These are phyloP conservation scores for Rauvolfia tetraphylla DNA, from an alignment of 257 asterid genomes.

Conservation along the genomic window DNA sequence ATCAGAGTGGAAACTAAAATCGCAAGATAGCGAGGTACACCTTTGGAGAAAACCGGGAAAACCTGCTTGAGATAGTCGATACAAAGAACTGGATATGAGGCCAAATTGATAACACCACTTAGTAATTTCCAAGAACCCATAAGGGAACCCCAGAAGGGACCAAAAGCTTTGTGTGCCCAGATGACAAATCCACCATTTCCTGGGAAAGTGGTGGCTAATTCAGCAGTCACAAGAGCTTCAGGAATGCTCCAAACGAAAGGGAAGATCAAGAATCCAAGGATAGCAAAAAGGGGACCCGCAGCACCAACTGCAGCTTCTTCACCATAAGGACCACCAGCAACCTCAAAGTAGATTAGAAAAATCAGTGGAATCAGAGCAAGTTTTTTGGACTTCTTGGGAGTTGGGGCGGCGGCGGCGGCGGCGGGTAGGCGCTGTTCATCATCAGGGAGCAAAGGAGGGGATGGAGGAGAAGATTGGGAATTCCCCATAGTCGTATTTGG, in stretches of 20 bases:
- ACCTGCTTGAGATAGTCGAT: slow-evolving; percentile 39
- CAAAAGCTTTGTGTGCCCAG: slow-evolving; percentile 60
- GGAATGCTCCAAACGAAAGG: slow-evolving; percentile 56
- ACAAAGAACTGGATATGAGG: slow-evolving; percentile 48
- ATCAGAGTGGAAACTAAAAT: slow-evolving; percentile 16
- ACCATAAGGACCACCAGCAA: slow-evolving; percentile 58
- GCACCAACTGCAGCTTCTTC: slow-evolving; percentile 57
- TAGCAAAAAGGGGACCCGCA: slow-evolving; percentile 51
- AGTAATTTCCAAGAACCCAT: slow-evolving; percentile 61
- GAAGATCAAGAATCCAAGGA: slow-evolving; percentile 47
- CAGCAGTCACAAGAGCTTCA: slow-evolving; percentile 54
- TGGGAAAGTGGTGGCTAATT: slow-evolving; percentile 56
- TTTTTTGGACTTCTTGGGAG: slow-evolving; percentile 26
- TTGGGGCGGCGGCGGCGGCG: slow-evolving; percentile 1
- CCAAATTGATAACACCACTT: slow-evolving; percentile 49
- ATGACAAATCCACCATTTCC: slow-evolving; percentile 62
- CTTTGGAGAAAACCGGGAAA: slow-evolving; percentile 43
- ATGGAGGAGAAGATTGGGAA: slow-evolving; percentile 12
- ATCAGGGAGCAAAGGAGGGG: slow-evolving; percentile 22
- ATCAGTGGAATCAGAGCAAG: slow-evolving; percentile 41
- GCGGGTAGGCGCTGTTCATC: slow-evolving; percentile 5
- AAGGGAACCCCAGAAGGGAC: slow-evolving; percentile 57
- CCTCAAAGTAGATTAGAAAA: slow-evolving; percentile 53
- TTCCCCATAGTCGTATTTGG: slow-evolving; percentile 10
- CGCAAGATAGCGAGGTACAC: slow-evolving; percentile 35